phyloP scores from a whole-genome alignment of 495 filamentous ascomycete species.

The Penicillium desertorum region DNA sequence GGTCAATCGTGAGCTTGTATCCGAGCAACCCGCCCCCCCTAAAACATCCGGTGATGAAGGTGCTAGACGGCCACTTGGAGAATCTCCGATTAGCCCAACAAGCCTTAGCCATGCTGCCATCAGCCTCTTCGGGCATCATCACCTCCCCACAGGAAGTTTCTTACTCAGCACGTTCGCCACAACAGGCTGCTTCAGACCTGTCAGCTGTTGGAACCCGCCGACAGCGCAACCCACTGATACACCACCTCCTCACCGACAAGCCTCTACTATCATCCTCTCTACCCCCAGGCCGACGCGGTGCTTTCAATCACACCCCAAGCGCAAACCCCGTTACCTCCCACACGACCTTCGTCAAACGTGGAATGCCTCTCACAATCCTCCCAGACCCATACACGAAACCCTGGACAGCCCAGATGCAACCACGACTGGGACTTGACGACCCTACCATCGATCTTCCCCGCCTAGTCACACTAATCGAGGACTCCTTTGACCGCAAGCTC shows the following conservation, averaged over 20 bases:
- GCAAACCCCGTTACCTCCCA: constrained; percentile 37
- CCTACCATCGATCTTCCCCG: constrained; percentile 78
- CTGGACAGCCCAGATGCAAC: constrained; percentile 64
- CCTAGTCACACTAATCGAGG: constrained; percentile 84
- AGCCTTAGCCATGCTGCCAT: constrained; percentile 74
- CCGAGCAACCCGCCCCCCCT: constrained; percentile 12
- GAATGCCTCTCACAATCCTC: constrained; percentile 82
- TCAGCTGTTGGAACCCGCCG: constrained; percentile 71
- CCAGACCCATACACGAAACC: constrained; percentile 61
- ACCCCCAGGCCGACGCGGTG: constrained; percentile 60
- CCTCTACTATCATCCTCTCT: constrained; percentile 88
- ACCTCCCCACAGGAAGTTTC: constrained; percentile 84
- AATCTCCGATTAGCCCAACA: constrained; percentile 71
- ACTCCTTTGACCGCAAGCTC: constrained; percentile 85
- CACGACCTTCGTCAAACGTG: constrained; percentile 83
- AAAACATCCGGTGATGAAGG: constrained; percentile 14
- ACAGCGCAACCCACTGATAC: constrained; percentile 88
- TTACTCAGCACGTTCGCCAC: constrained; percentile 51
- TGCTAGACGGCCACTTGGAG: constrained; percentile 55
- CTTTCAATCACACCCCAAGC: constrained; percentile 10
- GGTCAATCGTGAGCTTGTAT: constrained; percentile 36
- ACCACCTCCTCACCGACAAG: constrained; percentile 95
- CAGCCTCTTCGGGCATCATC: constrained; percentile 80
- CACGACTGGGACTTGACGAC: constrained; percentile 65
- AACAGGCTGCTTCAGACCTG: constrained; percentile 41